Percentiles rank a stretch among this genome's conserved stretches.
phyloP scores from a whole-genome alignment of 495 filamentous ascomycete genomes.

The Neurospora sp. region DNA sequence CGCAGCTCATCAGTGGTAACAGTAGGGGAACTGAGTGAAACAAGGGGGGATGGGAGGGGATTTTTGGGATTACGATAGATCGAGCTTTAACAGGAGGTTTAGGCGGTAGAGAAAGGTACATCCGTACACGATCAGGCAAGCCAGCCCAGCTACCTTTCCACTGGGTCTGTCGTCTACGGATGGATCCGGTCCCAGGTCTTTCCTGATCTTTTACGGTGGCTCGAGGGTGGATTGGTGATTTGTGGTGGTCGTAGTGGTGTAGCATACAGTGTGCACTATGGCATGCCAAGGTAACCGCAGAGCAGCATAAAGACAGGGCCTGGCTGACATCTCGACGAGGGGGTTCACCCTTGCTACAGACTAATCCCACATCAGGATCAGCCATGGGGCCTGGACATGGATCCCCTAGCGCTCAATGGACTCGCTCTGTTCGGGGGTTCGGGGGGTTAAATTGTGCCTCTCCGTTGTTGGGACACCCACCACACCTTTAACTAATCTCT shows the following conservation, averaged over 20 bases:
- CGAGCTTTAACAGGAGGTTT: neutral
- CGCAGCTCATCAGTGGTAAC: neutral
- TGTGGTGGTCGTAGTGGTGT: neutral
- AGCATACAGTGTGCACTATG: neutral
- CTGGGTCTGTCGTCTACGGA: neutral
- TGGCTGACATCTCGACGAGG: conserved; percentile 8
- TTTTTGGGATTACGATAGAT: neutral
- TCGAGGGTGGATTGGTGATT: neutral
- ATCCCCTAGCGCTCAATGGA: neutral
- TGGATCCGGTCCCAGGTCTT: neutral
- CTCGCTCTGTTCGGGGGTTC: neutral
- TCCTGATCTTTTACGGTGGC: neutral
- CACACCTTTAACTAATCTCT: neutral
- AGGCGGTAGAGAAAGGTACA: neutral
- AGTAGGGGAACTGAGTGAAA: neutral
- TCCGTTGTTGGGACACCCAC: neutral
- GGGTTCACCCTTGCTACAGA: conserved; percentile 11
- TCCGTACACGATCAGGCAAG: neutral
- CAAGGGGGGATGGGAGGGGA: neutral
- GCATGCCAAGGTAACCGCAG: neutral
- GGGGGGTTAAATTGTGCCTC: neutral
- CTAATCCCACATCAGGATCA: conserved; percentile 12
- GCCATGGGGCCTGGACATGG: neutral
- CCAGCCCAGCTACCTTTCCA: neutral
- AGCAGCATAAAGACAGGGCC: conserved; percentile 3